Base-by-base conservation (phyloP, 768 basidiomycete genomes). In the Leccinum aurantiacum region DNA sequence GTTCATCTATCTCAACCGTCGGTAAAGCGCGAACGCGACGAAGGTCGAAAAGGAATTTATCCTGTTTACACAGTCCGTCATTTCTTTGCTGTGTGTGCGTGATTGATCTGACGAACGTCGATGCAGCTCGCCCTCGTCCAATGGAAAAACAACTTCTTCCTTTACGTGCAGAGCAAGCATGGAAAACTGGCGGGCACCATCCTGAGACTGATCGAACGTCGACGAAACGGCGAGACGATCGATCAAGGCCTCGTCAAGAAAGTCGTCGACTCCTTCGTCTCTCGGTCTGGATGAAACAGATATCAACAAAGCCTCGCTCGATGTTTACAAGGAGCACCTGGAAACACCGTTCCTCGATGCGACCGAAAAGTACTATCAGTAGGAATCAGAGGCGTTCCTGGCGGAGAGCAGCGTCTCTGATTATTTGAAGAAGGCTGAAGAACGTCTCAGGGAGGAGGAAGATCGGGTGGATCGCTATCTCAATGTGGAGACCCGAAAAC, bases 1-100 rank as follows among this genome's bases (percentile, higher is more conserved):
- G 37, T 98, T 98, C 79, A 95, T 93, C 3, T 98, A 98, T 77
- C 83, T 99, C 59, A 98, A 99, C 76, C 92, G 96, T 24, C 95
- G 97, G 96, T 99, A 49, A 96, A 95, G 79, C 84, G 96, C 55
- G 97, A 99, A 73, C 86, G 95, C 69, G 96, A 98, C 67, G 96
- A 98, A 74, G 97, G 97, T 17, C 82, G 95, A 67, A 95, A 93
- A 75, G 90, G 88, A 47, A 91, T 98, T 22, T 98, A 98, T 77
- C 88, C 87, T 1, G 93, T 99, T 22, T 98, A 98, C 71, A 99
- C 96, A 27, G 95, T 96, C 65, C 70, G 89, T 77, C 25, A 5
- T 37, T 41, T 55, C n/a, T 44, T 33, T 17, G 48, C 14, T 8
- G 8, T 14, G 49, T 38, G 33, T 33, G 33, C 27, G 44, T 56